Base-by-base conservation (phyloP, 2,329 filamentous ascomycete species). In the Aureobasidium musti region DNA sequence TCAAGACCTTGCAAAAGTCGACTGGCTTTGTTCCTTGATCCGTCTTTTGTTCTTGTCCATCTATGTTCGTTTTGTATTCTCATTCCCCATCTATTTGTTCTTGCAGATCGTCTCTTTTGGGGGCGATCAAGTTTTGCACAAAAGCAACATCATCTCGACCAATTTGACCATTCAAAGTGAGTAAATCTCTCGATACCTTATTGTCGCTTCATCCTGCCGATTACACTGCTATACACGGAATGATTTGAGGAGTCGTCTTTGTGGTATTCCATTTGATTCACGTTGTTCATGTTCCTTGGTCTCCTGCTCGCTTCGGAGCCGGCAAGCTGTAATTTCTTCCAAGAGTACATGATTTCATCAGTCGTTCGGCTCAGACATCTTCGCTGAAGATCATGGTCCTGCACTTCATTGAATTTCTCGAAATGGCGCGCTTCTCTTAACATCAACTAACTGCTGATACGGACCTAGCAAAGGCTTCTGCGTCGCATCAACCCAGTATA, bases 61-160 rank as follows among this genome's bases (percentile, higher is more conserved):
- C 23, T 8, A 26, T 54, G 35, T 54, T 26, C 30, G 5, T 64
- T 54, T 64, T 45, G 3, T 45, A 54, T 43, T 35, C 23, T 45
- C 61, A 33, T 30, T 26, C 14, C 13, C 26, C 49, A 43, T 23
- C 43, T 52, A 52, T 52, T 45, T 37, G 28, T 33, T 54, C 39
- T 64, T 19, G 26, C 14, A 30, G n/a, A 6, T 37, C 26, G 35
- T 43, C 49, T 54, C 37, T 54, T 33, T 28, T 54, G 61, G 17
- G n/a, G 61, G 35, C 61, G 61, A 64, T 64, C 61, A 64, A 64
- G 61, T 64, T 64, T 64, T 64, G 61, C 61, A 61, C 43, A 52
- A 63, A 64, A 64, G 61, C 47, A 64, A 54, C 61, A 53, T 39
- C 61, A 64, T 64, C 61, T 35, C 49, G 49, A 64, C 49, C 47